Evolutionary conservation across 371 early-diverging fungal genomes (phyloP), one percentile per base, ranked within the genome.

Genomic region (Syncephalastrum sp.): DNA sequence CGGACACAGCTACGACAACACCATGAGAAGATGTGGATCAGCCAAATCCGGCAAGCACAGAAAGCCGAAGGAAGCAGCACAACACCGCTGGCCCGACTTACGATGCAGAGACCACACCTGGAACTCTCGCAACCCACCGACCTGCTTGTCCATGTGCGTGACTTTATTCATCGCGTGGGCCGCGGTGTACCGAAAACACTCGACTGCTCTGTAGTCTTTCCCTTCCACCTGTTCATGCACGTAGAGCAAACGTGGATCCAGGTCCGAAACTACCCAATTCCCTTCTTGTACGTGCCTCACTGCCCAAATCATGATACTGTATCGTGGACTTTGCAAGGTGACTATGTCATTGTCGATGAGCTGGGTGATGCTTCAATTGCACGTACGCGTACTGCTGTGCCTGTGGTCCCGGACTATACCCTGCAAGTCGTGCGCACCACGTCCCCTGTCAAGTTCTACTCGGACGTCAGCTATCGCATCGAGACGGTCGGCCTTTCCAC

Each of bases 391-490:
- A n/a, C 50, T 4, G 38, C 59, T 38, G 17, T 69, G 3, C 62
- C 60, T 15, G 17, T 44, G 29, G 25, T 38, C 1, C 25, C 14
- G 14, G 50, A 47, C 1, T 70, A 79, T 14, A 61, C 64, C 1
- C 27, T 83, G 1, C 56, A 51, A 0, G 71, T 82, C 7, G 67
- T 69, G 3, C 61, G 85, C n/a, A 73, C 73, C 15, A 59, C 82
- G 4, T 81, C 81, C 44, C 86, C 87, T 0, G 62, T 77, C 41
- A 87, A 87, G 53, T 69, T 87, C 33, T 89, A 85, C 58, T 75
- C 77, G 0, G 61, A 61, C 3, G 63, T 81, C 5, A 52, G 56
- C 8, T 81, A 82, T 5, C 50, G 58, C 16, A 64, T 85, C 12
- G 15, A 50, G 5, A 70, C 63, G 0, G 52, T 63, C 2, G 57